phyloP scores from a whole-genome alignment of 495 filamentous ascomycete species.

The Lophiotrema nucula region DNA sequence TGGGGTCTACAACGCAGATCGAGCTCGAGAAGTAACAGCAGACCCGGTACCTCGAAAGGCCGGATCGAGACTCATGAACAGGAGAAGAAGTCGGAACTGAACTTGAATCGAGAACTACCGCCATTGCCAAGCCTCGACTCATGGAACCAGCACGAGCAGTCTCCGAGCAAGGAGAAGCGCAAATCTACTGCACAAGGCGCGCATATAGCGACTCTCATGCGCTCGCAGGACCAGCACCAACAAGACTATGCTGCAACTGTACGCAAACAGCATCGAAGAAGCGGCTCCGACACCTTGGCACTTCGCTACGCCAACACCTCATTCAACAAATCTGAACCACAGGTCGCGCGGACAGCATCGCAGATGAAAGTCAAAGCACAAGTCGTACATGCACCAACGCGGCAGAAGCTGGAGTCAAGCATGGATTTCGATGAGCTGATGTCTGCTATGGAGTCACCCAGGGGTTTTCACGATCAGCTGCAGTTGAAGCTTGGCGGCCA shows the following conservation, averaged over 20 bases:
- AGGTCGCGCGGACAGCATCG: neutral
- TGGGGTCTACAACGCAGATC: slow-evolving; percentile 35
- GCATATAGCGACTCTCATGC: slow-evolving; percentile 39
- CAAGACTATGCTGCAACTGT: slow-evolving; percentile 28
- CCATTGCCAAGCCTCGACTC: slow-evolving; percentile 44
- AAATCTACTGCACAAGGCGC: slow-evolving; percentile 15
- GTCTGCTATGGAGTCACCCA: slow-evolving; percentile 14
- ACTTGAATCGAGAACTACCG: slow-evolving; percentile 46
- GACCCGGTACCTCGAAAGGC: slow-evolving; percentile 25
- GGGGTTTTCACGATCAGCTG: slow-evolving; percentile 15
- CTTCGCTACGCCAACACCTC: slow-evolving; percentile 12
- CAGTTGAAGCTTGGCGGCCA: neutral
- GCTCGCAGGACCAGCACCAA: slow-evolving; percentile 20
- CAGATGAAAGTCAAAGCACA: neutral
- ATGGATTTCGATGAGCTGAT: slow-evolving; percentile 30
- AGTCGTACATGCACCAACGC: neutral
- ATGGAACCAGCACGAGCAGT: slow-evolving; percentile 32
- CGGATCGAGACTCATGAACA: slow-evolving; percentile 22
- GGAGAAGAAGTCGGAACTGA: slow-evolving; percentile 31
- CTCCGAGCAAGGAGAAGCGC: slow-evolving; percentile 23
- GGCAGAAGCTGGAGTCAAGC: neutral
- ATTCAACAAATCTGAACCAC: slow-evolving; percentile 2
- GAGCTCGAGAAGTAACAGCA: slow-evolving; percentile 30
- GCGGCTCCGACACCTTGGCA: slow-evolving; percentile 31
- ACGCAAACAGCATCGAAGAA: slow-evolving; percentile 28